phyloP scores from a whole-genome alignment of 352 stramenopile genomes.

The Globisporangium cystogenes region DNA sequence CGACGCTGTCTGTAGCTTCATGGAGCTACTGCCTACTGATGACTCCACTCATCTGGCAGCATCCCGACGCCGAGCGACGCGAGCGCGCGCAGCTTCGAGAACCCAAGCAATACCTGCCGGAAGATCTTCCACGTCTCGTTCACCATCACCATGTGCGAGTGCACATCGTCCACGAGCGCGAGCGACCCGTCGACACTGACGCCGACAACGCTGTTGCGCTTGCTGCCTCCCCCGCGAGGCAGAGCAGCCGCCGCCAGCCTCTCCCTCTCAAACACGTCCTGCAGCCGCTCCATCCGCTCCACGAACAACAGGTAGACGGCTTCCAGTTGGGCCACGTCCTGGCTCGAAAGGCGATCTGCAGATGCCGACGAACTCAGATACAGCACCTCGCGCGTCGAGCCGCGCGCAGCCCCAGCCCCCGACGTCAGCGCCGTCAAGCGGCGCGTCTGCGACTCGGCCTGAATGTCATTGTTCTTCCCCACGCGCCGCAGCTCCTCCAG shows the following conservation, averaged over 20 bases:
- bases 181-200: constrained; percentile 15
- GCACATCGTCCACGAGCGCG: constrained; percentile 30
- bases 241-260: background rate
- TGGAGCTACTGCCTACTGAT: no score
- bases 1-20: no score
- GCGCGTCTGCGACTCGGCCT: constrained; percentile 32
- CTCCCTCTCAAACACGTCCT: constrained; percentile 20
- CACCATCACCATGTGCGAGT: constrained; percentile 26
- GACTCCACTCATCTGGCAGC: constrained; percentile 56
- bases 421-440: constrained; percentile 7
- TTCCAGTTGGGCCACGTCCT: constrained; percentile 69
- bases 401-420: constrained; percentile 3
- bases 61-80: constrained; percentile 45
- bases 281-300: constrained; percentile 39
- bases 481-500: constrained; percentile 54
- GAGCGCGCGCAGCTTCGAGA: constrained; percentile 41
- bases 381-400: constrained; percentile 23
- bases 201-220: constrained; percentile 17
- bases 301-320: constrained; percentile 45
- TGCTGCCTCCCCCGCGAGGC: background rate
- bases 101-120: constrained; percentile 63
- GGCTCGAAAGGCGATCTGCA: constrained; percentile 36
- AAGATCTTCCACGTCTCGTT: constrained; percentile 75
- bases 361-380: constrained; percentile 54
- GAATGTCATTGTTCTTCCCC: constrained; percentile 61